These are phyloP conservation scores for Phallus indusiatus DNA, from an alignment of 768 basidiomycete species.

Conservation along the genomic window DNA sequence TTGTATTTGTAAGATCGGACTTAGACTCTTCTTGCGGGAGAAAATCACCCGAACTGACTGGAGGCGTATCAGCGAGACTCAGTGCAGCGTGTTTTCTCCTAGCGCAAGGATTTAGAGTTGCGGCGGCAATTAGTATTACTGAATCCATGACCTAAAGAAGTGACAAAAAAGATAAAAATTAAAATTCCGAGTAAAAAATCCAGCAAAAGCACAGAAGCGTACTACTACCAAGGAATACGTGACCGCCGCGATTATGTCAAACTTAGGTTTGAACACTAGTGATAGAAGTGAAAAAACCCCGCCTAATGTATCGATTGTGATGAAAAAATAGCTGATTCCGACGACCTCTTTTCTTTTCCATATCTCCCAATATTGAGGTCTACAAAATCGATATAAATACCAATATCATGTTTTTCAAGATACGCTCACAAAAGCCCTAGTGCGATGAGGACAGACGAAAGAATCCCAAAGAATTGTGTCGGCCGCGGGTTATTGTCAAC, in stretches of 20 bases:
- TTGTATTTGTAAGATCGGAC: no score
- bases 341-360: slow-evolving; percentile 50
- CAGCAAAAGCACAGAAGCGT: slow-evolving; percentile 17
- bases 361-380: slow-evolving; percentile 72
- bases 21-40: background rate
- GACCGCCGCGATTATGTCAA: slow-evolving; percentile 55
- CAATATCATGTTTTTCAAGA: background rate
- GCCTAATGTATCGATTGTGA: slow-evolving; percentile 60
- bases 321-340: slow-evolving; percentile 64
- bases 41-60: background rate
- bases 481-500: slow-evolving; percentile 26
- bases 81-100: background rate
- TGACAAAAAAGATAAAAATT: background rate
- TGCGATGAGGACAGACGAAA: slow-evolving; percentile 48
- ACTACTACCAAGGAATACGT: slow-evolving; percentile 58
- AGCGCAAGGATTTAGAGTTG: slow-evolving; percentile 50
- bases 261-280: slow-evolving; percentile 51
- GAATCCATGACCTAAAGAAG: slow-evolving; percentile 48
- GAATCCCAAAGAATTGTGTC: slow-evolving; percentile 51
- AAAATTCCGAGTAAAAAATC: background rate
- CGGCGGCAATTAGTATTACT: slow-evolving; percentile 47
- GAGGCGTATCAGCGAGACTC: background rate
- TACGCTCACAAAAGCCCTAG: slow-evolving; percentile 34
- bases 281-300: slow-evolving; percentile 63
- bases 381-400: slow-evolving; percentile 17